Evolutionary conservation across 73 alveolate genomes (phyloP).

Genomic region (Blepharisma stoltei): DNA sequence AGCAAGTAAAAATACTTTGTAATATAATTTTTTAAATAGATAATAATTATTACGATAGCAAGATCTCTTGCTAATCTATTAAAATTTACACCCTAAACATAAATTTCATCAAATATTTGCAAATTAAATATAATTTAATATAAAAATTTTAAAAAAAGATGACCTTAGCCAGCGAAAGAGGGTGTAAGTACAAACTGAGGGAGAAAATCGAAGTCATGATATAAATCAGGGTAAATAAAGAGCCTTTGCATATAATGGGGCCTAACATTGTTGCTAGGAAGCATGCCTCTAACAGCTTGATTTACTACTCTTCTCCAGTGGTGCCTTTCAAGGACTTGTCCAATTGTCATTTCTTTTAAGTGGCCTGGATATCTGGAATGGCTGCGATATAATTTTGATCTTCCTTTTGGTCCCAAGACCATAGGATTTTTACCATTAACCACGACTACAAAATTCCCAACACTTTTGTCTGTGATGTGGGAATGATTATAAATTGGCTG

Average conservation of each 20-base stretch:
- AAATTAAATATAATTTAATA: no score
- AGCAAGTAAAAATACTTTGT: no score
- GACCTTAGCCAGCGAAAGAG: no score
- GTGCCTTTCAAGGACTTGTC: slow-evolving; percentile 42
- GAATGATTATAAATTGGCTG: slow-evolving; percentile 39
- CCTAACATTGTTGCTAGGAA: slow-evolving; percentile 47
- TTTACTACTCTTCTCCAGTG: slow-evolving; percentile 37
- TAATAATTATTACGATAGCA: no score
- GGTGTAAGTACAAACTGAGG: slow-evolving; percentile 29
- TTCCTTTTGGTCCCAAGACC: slow-evolving; percentile 51
- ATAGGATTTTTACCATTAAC: slow-evolving; percentile 48
- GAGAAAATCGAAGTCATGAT: slow-evolving; percentile 25
- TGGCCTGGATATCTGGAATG: slow-evolving; percentile 66
- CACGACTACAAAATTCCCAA: slow-evolving; percentile 43
- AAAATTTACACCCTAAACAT: no score
- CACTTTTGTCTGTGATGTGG: slow-evolving; percentile 22
- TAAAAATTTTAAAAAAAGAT: no score
- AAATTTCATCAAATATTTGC: no score
- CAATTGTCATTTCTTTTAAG: slow-evolving; percentile 38
- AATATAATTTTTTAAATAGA: no score
- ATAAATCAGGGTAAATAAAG: slow-evolving; percentile 15
- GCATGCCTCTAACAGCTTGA: slow-evolving; percentile 65
- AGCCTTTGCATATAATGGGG: slow-evolving; percentile 16
- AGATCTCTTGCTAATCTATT: no score
- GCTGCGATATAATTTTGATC: slow-evolving; percentile 44